Percentiles rank a stretch among this genome's conserved stretches.
These are phyloP conservation scores for Adansonia grandidieri DNA, from an alignment of 441 rosid genomes.

Conservation along the genomic window DNA sequence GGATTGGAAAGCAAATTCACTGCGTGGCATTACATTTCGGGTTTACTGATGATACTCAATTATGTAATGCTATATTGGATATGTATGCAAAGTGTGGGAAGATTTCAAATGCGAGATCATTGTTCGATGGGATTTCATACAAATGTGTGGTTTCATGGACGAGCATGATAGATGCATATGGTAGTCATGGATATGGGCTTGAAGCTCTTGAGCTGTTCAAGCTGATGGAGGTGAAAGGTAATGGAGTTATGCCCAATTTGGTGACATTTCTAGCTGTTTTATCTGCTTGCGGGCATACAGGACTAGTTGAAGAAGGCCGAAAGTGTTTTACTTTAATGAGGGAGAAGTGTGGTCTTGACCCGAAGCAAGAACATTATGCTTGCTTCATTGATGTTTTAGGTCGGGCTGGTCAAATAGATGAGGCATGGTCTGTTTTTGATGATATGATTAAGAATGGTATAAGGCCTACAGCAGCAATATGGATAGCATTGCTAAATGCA, in stretches of 20 bases:
- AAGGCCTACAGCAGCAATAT: conserved; percentile 45
- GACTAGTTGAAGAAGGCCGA: conserved; percentile 60
- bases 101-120: conserved; percentile 39
- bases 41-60: conserved; percentile 54
- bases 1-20: conserved; percentile 77
- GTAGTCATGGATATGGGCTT: conserved; percentile 62
- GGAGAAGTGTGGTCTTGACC: conserved; percentile 46
- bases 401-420: conserved; percentile 62
- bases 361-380: conserved; percentile 63
- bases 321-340: conserved; percentile 52
- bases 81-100: conserved; percentile 80
- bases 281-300: conserved; percentile 84
- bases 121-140: conserved; percentile 46
- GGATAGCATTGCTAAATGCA: conserved; percentile 61
- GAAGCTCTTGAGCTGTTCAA: conserved; percentile 61
- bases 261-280: conserved; percentile 77
- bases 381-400: conserved; percentile 70
- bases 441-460: conserved; percentile 42
- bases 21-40: conserved; percentile 56
- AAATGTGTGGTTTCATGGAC: conserved; percentile 79
- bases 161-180: conserved; percentile 74
- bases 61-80: conserved; percentile 71
- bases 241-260: conserved; percentile 54
- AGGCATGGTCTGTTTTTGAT: conserved; percentile 55
- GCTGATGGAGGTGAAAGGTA: conserved; percentile 51